phyloP scores from a whole-genome alignment of 2,329 filamentous ascomycete species.

The Sclerotinia trifoliorum region DNA sequence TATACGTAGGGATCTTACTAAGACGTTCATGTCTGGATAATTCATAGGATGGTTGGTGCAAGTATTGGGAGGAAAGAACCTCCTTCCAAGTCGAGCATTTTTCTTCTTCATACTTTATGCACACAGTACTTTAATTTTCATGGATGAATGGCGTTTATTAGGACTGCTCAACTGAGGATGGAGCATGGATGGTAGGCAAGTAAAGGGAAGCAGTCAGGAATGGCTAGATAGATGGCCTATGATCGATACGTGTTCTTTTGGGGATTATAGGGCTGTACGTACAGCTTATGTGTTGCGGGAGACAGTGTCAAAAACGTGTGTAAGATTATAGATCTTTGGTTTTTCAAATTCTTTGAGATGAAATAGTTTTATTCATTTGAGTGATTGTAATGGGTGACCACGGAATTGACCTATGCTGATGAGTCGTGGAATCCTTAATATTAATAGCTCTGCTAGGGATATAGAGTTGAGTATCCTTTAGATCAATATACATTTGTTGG shows the following conservation, averaged over 20 bases:
- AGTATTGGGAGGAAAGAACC: neutral
- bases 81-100: neutral
- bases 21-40: constrained; percentile 15
- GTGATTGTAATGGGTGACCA: neutral
- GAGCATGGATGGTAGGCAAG: constrained; percentile 13
- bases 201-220: constrained; percentile 11
- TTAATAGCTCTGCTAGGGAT: neutral
- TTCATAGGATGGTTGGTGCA: neutral
- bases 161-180: neutral
- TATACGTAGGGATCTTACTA: constrained; percentile 9
- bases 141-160: constrained; percentile 16
- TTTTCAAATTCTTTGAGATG: constrained; percentile 11
- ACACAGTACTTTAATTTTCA: constrained; percentile 20
- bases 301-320: constrained; percentile 9
- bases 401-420: neutral
- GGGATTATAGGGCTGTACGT: constrained; percentile 8
- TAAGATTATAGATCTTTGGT: constrained; percentile 25
- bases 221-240: constrained; percentile 17
- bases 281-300: neutral
- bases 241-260: constrained; percentile 12
- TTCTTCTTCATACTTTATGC: constrained; percentile 14
- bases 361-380: neutral
- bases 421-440: neutral
- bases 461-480: constrained; percentile 7
- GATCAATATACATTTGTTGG: constrained; percentile 1